Evolutionary conservation across 2,329 filamentous ascomycete genomes (phyloP).

Genomic region (Chrysosporium queenslandicum): DNA sequence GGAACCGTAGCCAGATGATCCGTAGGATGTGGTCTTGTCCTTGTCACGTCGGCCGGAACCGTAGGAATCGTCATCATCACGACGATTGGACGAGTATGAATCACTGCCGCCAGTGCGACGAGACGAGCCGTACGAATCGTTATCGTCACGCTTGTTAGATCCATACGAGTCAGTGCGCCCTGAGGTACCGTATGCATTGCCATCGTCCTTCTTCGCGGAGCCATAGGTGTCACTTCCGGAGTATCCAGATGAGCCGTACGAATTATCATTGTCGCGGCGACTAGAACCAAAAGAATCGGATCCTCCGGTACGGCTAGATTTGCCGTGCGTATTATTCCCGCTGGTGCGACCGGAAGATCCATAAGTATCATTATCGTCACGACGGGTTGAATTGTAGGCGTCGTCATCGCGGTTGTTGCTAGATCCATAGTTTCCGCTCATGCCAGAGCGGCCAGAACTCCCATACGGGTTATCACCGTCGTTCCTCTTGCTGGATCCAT

Average conservation of each 20-base stretch:
- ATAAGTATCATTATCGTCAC: conserved; percentile 3
- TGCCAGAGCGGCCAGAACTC: neutral
- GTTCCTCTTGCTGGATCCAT: conserved; percentile 8
- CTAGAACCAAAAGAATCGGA: conserved; percentile 1
- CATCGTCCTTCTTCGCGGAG: conserved; percentile 2
- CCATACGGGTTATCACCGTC: conserved; percentile 6
- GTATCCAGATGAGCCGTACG: neutral
- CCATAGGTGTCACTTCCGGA: conserved; percentile 3
- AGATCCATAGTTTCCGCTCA: neutral
- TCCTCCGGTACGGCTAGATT: neutral
- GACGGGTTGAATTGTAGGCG: neutral
- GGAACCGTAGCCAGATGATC: neutral
- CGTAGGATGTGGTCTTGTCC: neutral
- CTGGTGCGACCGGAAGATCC: conserved; percentile 1
- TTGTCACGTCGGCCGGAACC: neutral
- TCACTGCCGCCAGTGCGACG: neutral
- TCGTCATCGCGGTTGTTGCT: neutral
- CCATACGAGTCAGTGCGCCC: neutral
- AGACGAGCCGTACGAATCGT: neutral
- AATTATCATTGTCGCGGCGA: neutral
- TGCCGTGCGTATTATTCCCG: neutral
- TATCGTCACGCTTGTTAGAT: neutral
- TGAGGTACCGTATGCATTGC: conserved; percentile 6
- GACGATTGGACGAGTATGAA: neutral
- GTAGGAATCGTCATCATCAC: neutral